A percentile compares a stretch with the other conserved stretches of the same genome.
These are phyloP conservation scores for Colletotrichum lupini DNA, from an alignment of 2,329 filamentous ascomycete species.

Conservation along the genomic window DNA sequence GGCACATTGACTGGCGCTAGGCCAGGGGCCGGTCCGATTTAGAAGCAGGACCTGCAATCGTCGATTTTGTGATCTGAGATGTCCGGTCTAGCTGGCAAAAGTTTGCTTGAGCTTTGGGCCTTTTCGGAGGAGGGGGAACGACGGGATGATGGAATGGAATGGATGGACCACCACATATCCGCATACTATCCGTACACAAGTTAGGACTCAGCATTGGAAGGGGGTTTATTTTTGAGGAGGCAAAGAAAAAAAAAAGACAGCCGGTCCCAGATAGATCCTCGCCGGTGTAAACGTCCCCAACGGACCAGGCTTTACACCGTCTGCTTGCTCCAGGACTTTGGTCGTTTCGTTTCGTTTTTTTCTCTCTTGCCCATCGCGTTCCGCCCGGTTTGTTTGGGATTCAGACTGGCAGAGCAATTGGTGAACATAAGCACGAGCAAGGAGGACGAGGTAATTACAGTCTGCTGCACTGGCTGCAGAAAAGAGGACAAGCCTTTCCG, in stretches of 20 bases:
- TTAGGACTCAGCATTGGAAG: constrained; percentile 1
- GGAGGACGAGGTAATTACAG: constrained; percentile 6
- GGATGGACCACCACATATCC: neutral
- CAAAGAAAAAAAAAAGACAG: neutral
- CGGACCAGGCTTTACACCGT: neutral
- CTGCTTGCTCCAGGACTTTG: neutral
- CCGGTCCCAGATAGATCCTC: neutral
- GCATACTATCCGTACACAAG: neutral
- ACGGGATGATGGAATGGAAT: constrained; percentile 1
- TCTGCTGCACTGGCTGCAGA: constrained; percentile 3
- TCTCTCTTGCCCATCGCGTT: neutral
- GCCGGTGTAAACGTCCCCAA: neutral
- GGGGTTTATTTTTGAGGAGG: neutral
- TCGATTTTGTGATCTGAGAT: constrained; percentile 29
- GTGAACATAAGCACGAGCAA: neutral
- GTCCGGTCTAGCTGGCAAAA: constrained; percentile 7
- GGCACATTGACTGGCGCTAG: constrained; percentile 32
- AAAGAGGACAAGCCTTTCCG: constrained; percentile 9
- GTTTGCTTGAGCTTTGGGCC: neutral
- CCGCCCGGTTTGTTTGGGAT: constrained; percentile 21
- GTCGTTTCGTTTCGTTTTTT: constrained; percentile 10
- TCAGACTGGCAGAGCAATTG: neutral
- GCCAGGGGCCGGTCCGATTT: constrained; percentile 34
- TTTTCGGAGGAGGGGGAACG: neutral
- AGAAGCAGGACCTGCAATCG: constrained; percentile 30